Evolutionary conservation across 2,329 filamentous ascomycete species (phyloP).

Genomic region (Chaetomiaceae sp.): DNA sequence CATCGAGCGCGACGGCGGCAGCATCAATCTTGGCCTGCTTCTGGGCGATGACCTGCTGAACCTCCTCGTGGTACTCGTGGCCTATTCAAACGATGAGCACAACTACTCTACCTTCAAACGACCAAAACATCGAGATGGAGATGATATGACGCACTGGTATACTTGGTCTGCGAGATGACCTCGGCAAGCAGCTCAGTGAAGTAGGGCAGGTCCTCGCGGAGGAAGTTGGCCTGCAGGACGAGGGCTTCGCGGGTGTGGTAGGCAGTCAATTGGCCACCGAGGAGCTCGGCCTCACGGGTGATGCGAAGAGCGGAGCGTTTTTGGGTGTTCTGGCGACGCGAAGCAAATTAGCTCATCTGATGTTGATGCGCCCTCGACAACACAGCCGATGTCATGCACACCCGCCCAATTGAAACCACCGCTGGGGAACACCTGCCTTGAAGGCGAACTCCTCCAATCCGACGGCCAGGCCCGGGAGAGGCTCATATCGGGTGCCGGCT

Average conservation of each 20-base stretch:
- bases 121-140: slow-evolving; percentile 5
- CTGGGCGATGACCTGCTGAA: slow-evolving; percentile 69
- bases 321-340: slow-evolving; percentile 63
- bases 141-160: slow-evolving; percentile 54
- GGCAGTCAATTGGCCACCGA: slow-evolving; percentile 82
- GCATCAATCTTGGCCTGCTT: slow-evolving; percentile 69
- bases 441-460: slow-evolving; percentile 94
- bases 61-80: slow-evolving; percentile 86
- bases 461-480: slow-evolving; percentile 81
- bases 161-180: slow-evolving; percentile 84
- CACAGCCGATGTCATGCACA: neutral
- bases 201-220: slow-evolving; percentile 93
- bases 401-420: slow-evolving; percentile 33
- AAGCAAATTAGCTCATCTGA: slow-evolving; percentile 45
- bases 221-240: slow-evolving; percentile 89
- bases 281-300: slow-evolving; percentile 88
- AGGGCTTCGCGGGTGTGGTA: slow-evolving; percentile 92
- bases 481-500: slow-evolving; percentile 90
- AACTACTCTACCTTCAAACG: slow-evolving; percentile 12
- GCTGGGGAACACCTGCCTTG: slow-evolving; percentile 57
- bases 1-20: slow-evolving; percentile 70
- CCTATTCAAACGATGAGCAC: slow-evolving; percentile 45
- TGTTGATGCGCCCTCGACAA: slow-evolving; percentile 10
- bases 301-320: slow-evolving; percentile 89
- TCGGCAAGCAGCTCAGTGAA: slow-evolving; percentile 94